These are phyloP conservation scores for Neospora caninum DNA, from an alignment of 169 alveolate genomes.

Conservation along the genomic window DNA sequence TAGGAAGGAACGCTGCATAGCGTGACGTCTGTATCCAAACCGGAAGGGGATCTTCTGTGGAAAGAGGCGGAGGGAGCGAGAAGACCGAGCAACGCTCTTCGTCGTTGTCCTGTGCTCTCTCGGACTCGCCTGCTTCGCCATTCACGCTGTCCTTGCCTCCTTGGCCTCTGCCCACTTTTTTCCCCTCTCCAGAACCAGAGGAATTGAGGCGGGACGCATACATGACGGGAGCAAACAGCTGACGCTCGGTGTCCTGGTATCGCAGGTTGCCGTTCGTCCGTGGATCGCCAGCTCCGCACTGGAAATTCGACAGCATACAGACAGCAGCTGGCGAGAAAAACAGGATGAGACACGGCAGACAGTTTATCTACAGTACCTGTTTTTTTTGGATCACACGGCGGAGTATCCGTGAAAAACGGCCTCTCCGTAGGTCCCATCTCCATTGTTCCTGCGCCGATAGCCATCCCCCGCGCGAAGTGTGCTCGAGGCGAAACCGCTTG, in stretches of 20 bases:
- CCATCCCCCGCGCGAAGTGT: too few species aligned
- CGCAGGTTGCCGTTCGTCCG: not conserved
- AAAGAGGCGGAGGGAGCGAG: not conserved
- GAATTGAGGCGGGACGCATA: not conserved
- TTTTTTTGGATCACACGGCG: too few species aligned
- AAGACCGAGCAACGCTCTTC: not conserved
- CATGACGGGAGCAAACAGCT: slow-evolving; percentile 7
- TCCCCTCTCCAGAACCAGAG: not conserved
- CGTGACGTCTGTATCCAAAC: not conserved
- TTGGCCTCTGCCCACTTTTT: not conserved
- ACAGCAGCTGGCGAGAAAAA: too few species aligned
- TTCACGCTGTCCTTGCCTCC: not conserved
- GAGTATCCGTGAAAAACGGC: too few species aligned
- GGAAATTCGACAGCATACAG: not conserved
- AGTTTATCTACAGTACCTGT: too few species aligned
- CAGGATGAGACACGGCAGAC: too few species aligned
- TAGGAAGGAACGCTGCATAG: not conserved
- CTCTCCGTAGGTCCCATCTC: too few species aligned
- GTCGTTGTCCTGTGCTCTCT: not conserved
- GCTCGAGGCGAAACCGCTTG: too few species aligned
- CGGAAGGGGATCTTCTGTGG: not conserved
- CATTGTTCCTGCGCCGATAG: too few species aligned
- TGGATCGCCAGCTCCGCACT: not conserved
- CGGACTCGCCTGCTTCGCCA: not conserved
- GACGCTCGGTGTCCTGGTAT: not conserved